phyloP scores from a whole-genome alignment of 1,284 basidiomycete species.

The Rhizoctonia solani region DNA sequence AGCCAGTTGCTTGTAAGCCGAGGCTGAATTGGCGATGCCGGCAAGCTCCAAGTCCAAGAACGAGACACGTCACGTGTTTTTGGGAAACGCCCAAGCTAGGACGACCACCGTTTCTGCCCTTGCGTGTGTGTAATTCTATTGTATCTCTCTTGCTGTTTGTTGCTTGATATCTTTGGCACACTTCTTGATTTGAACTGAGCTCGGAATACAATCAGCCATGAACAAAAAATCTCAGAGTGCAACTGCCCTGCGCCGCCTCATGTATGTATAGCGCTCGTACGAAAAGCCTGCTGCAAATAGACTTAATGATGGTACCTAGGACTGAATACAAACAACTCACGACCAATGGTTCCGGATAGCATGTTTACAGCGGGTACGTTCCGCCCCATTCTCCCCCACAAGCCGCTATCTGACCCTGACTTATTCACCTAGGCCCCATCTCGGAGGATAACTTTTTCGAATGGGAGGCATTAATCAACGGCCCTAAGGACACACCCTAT shows the following conservation, averaged over 20 bases:
- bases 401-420: slow-evolving; percentile 4
- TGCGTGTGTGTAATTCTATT: no score
- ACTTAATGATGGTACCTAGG: not conserved
- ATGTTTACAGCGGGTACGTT: slow-evolving; percentile 86
- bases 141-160: no score
- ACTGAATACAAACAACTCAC: slow-evolving; percentile 92
- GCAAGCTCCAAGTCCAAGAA: no score
- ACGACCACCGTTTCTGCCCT: no score
- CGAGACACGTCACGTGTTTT: no score
- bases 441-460: slow-evolving; percentile 96
- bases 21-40: no score
- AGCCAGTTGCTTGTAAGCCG: no score
- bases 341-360: slow-evolving; percentile 73
- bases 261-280: slow-evolving; percentile 48
- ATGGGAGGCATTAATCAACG: slow-evolving; percentile 97
- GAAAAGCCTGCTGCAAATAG: no score
- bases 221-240: slow-evolving; percentile 47
- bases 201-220: slow-evolving; percentile 18
- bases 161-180: no score
- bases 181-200: no score
- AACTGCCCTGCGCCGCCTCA: slow-evolving; percentile 76
- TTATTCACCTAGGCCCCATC: slow-evolving; percentile 65
- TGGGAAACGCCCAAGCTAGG: no score
- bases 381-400: not conserved
- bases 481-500: slow-evolving; percentile 97